Evolutionary conservation across 2,329 filamentous ascomycete species (phyloP).

Genomic region (Peltaster fructicola): DNA sequence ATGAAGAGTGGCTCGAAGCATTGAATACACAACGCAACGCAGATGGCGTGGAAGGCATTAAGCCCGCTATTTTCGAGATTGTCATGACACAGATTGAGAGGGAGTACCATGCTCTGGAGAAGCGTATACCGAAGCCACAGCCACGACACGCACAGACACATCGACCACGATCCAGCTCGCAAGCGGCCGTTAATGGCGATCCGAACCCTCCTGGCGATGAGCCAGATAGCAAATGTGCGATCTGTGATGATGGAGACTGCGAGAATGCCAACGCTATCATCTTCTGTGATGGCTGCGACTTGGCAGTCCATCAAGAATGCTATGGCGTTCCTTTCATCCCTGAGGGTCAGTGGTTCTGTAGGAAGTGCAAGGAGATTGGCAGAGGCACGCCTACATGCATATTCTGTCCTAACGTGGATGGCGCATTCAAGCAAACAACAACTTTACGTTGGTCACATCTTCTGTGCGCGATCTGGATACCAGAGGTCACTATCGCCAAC

Average conservation of each 20-base stretch:
- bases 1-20: slow-evolving; percentile 84
- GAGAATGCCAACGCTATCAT: slow-evolving; percentile 99
- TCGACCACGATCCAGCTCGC: slow-evolving; percentile 78
- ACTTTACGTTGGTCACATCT: slow-evolving; percentile 93
- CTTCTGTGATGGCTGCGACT: slow-evolving; percentile 93
- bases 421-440: slow-evolving; percentile 95
- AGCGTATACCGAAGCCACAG: slow-evolving; percentile 90
- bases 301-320: slow-evolving; percentile 96
- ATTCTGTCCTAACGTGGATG: slow-evolving; percentile 94
- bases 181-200: slow-evolving; percentile 89
- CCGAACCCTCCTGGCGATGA: slow-evolving; percentile 66
- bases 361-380: slow-evolving; percentile 90
- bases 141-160: slow-evolving; percentile 93
- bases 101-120: slow-evolving; percentile 92
- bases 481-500: slow-evolving; percentile 88
- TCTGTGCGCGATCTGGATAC: slow-evolving; percentile 95
- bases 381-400: slow-evolving; percentile 88
- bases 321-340: slow-evolving; percentile 98
- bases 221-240: slow-evolving; percentile 90
- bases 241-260: slow-evolving; percentile 97
- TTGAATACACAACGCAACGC: slow-evolving; percentile 63
- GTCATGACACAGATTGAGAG: slow-evolving; percentile 98
- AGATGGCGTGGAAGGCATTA: slow-evolving; percentile 63
- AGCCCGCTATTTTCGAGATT: slow-evolving; percentile 88
- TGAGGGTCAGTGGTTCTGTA: slow-evolving; percentile 93